A percentile compares a stretch with the other conserved stretches of the same genome.
Conservation (phyloP, 78 protist genomes). For the Corallochytrium limacisporum region DNA sequence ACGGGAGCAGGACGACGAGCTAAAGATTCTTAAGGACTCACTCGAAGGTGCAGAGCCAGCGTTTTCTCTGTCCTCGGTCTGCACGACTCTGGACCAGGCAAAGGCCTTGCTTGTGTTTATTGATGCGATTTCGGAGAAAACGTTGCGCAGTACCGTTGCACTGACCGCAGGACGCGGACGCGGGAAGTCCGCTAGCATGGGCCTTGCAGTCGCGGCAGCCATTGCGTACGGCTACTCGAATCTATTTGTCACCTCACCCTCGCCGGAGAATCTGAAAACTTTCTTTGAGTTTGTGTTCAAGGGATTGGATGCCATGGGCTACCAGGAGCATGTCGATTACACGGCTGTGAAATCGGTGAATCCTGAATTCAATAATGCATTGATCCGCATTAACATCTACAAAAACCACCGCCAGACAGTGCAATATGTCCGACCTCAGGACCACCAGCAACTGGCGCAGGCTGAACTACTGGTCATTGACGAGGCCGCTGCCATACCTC, state of each 20-base stretch:
- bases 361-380: slow-evolving; percentile 64
- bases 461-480: slow-evolving; percentile 85
- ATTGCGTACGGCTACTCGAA: slow-evolving; percentile 87
- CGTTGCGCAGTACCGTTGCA: slow-evolving; percentile 73
- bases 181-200: slow-evolving; percentile 97
- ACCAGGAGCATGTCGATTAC: slow-evolving; percentile 80
- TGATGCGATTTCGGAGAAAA: slow-evolving; percentile 81
- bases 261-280: slow-evolving; percentile 91
- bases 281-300: slow-evolving; percentile 84
- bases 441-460: slow-evolving; percentile 47
- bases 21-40: not conserved
- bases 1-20: not conserved
- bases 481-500: slow-evolving; percentile 99
- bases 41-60: slow-evolving; percentile 7
- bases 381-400: slow-evolving; percentile 80
- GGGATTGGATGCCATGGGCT: slow-evolving; percentile 83
- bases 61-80: not conserved
- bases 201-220: slow-evolving; percentile 83
- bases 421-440: slow-evolving; percentile 79
- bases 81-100: slow-evolving; percentile 62
- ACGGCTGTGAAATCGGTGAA: slow-evolving; percentile 74
- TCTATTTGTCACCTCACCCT: slow-evolving; percentile 93
- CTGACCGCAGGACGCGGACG: slow-evolving; percentile 98
- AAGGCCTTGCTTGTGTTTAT: slow-evolving; percentile 57
- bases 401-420: slow-evolving; percentile 92